phyloP scores from a whole-genome alignment of 331 rosid genomes.

The Malus hybrid region DNA sequence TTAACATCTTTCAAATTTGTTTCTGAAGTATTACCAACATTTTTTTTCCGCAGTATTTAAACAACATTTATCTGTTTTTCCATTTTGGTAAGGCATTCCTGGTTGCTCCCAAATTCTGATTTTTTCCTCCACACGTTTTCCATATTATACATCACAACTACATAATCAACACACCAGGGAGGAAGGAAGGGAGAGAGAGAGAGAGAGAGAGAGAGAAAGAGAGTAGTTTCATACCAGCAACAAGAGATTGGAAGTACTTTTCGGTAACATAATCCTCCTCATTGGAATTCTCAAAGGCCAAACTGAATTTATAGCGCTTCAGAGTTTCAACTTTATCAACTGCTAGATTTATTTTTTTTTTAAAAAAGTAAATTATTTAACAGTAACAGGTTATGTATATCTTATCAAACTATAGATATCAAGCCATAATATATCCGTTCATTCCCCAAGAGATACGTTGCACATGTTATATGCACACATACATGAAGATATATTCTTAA shows the following conservation, averaged over 20 bases:
- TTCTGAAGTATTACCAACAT: not conserved
- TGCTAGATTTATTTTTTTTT: conserved; percentile 37
- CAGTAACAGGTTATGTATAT: not conserved
- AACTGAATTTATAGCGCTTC: conserved; percentile 84
- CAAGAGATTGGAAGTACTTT: conserved; percentile 93
- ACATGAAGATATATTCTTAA: not conserved
- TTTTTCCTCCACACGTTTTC: not conserved
- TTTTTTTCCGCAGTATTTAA: not conserved
- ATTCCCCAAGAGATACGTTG: not conserved
- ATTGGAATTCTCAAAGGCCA: conserved; percentile 95
- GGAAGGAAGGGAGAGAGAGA: not conserved
- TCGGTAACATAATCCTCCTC: conserved; percentile 99
- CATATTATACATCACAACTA: conserved; percentile 9
- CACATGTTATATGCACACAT: not conserved
- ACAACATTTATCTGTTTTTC: not conserved
- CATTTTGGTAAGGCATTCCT: not conserved
- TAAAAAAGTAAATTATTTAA: not conserved
- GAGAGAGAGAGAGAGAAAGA: conserved; percentile 14
- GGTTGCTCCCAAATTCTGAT: not conserved
- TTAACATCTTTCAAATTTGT: not conserved
- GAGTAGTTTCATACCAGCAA: conserved; percentile 66
- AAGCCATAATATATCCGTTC: not conserved
- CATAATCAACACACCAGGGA: conserved; percentile 3
- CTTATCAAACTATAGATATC: not conserved
- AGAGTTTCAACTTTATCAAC: conserved; percentile 83